Evolutionary conservation across 306 rosid species (phyloP), one percentile per base, ranked within the genome.

Genomic region (Leucaena leucocephala): DNA sequence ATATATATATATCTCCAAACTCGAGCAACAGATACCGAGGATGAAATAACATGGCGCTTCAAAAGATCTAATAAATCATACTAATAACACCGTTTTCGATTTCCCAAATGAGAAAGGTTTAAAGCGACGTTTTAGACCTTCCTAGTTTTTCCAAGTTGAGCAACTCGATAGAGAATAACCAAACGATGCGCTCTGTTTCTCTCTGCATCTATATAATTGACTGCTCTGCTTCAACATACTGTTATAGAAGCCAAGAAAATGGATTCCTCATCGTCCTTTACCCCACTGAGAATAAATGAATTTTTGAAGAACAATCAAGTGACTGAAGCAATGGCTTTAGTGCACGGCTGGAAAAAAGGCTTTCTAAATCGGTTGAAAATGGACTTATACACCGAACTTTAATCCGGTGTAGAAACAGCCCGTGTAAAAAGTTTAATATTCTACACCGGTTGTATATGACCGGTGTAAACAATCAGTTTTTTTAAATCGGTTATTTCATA

Each of bases 231-330:
- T 21, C 49, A 21, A 9, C 27, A 21, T 22, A 21, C 36, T 8
- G 13, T 21, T 22, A 3, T 5, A 0, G 27, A 59, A 1, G 11
- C 21, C 59, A 70, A 16, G 42, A 46, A 14, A 27, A 70, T 70
- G 58, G 55, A 46, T 27, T 27, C 27, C 27, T 27, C 27, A 27
- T 27, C 27, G 27, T 27, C 27, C 27, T 27, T 27, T 27, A 27
- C 27, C 27, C 27, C 27, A 27, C 27, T 27, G 27, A 27, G 27
- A 27, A 27, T 27, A 27, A 27, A 27, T 27, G 27, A 1, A 14
- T 17, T 61, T 79, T 71, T 62, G 77, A 68, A 61, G 65, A 49
- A 61, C 34, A 71, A 61, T 64, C 67, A 66, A 62, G 66, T 63
- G 59, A 50, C 13, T 52, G 67, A 72, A 15, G 17, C 74, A 7